Conservation (phyloP, 108 stramenopile genomes). For the Asterionellopsis glacialis region DNA sequence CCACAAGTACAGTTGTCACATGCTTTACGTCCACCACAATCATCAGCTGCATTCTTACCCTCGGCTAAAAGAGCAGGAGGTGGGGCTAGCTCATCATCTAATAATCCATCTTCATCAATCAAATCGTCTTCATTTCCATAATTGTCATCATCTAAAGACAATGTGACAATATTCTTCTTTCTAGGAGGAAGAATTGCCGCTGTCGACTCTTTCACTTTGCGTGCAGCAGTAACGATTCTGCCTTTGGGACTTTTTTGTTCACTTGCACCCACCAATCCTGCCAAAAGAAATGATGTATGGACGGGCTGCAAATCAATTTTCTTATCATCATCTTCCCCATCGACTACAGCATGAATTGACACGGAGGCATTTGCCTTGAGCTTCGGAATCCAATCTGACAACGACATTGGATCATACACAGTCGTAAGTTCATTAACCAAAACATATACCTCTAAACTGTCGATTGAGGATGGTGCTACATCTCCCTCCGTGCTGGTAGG, state of each 20-base stretch:
- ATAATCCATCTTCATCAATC: slow-evolving; percentile 71
- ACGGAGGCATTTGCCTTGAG: slow-evolving; percentile 10
- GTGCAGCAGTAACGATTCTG: slow-evolving; percentile 40
- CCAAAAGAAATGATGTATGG: slow-evolving; percentile 59
- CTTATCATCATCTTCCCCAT: slow-evolving; percentile 8
- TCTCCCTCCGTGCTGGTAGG: too few relatives aligned
- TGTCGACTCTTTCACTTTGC: slow-evolving; percentile 14
- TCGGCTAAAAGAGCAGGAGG: slow-evolving; percentile 37
- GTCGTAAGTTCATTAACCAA: slow-evolving; percentile 21
- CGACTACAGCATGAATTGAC: slow-evolving; percentile 23
- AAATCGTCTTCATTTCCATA: slow-evolving; percentile 47
- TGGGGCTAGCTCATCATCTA: slow-evolving; percentile 41
- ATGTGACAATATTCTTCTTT: slow-evolving; percentile 28
- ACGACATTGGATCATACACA: slow-evolving; percentile 41
- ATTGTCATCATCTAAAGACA: slow-evolving; percentile 28
- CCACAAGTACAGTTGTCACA: slow-evolving; percentile 99
- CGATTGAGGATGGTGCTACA: slow-evolving; percentile 15
- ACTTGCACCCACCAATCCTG: slow-evolving; percentile 51
- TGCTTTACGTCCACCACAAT: slow-evolving; percentile 82
- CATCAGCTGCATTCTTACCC: slow-evolving; percentile 35
- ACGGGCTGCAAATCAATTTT: slow-evolving; percentile 23
- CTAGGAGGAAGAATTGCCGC: slow-evolving; percentile 12
- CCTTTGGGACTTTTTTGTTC: slow-evolving; percentile 45
- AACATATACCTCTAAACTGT: slow-evolving; percentile 19
- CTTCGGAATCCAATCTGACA: slow-evolving; percentile 27